A percentile compares a stretch with the other conserved stretches of the same genome.
Evolutionary conservation across 441 rosid genomes (phyloP).

Genomic region (Syzygium syzygioides): DNA sequence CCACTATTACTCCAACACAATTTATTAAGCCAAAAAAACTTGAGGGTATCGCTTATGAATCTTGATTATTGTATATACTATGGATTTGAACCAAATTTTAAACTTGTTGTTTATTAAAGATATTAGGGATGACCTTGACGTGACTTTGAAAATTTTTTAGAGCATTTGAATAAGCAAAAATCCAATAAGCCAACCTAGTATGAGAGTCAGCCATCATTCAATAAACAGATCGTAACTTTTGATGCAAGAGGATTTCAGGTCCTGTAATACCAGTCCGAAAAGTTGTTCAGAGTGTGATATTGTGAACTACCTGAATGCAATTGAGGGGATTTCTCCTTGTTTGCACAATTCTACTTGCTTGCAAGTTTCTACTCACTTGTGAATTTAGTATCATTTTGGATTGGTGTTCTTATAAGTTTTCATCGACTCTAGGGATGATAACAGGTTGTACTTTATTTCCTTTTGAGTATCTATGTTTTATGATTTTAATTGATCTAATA

Average conservation of each 20-base stretch:
- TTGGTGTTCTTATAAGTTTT: not conserved
- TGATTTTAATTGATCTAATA: not conserved
- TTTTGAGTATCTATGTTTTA: not conserved
- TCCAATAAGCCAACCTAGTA: not conserved
- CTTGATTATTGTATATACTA: not conserved
- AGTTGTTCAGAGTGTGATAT: not conserved
- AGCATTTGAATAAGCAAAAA: fast-evolving
- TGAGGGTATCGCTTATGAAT: not conserved
- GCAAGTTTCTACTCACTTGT: not conserved
- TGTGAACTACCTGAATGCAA: not conserved
- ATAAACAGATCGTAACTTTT: not conserved
- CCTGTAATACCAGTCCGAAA: fast-evolving
- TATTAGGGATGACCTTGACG: not conserved
- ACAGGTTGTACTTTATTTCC: not conserved
- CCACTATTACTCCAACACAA: not conserved
- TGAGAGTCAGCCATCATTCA: fast-evolving
- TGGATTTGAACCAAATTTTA: not conserved
- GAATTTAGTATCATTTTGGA: not conserved
- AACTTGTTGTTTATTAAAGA: not conserved
- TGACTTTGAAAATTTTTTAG: not conserved
- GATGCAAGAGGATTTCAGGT: not conserved
- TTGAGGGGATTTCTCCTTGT: not conserved
- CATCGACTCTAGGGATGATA: not conserved
- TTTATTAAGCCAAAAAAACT: not conserved
- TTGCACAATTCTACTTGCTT: not conserved